phyloP scores from a whole-genome alignment of 169 alveolate species.

The Plasmodium vivax region DNA sequence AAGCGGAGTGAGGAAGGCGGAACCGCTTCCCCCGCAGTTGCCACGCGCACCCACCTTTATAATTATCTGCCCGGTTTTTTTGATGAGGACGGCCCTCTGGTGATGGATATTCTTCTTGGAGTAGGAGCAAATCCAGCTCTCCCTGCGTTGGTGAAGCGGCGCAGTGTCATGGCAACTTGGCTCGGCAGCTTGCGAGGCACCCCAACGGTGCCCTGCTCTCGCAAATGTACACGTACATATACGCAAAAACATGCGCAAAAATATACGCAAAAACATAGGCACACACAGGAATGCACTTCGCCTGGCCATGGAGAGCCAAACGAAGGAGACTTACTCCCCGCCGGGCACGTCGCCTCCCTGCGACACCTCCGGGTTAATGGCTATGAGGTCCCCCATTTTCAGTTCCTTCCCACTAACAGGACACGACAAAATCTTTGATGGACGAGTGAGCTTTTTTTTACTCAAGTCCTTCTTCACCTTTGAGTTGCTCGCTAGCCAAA shows the following conservation, averaged over 20 bases:
- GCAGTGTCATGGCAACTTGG: background rate
- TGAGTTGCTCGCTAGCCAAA: conserved; percentile 22
- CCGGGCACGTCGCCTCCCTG: conserved; percentile 39
- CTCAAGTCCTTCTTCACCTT: conserved; percentile 29
- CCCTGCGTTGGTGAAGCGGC: background rate
- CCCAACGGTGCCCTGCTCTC: background rate
- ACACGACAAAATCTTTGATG: conserved; percentile 77
- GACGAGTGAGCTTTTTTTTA: conserved; percentile 28
- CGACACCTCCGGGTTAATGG: conserved; percentile 82
- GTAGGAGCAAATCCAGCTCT: conserved; percentile 84
- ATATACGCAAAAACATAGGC: too few relatives aligned
- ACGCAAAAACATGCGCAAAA: too few relatives aligned
- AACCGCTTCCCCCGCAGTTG: background rate
- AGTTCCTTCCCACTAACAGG: conserved; percentile 87
- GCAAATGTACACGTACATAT: background rate
- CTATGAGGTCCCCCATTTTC: conserved; percentile 83
- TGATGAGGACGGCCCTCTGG: conserved; percentile 77
- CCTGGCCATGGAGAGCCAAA: background rate
- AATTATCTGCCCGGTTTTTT: conserved; percentile 81
- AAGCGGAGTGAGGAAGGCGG: background rate
- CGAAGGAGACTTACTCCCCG: conserved; percentile 15
- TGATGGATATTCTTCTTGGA: conserved; percentile 83
- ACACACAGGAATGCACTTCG: background rate
- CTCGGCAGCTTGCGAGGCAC: background rate
- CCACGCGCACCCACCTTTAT: conserved; percentile 41